Percentiles rank a stretch among this genome's conserved stretches.
phyloP scores from a whole-genome alignment of 2,329 filamentous ascomycete genomes.

The Fusarium incarnatum region DNA sequence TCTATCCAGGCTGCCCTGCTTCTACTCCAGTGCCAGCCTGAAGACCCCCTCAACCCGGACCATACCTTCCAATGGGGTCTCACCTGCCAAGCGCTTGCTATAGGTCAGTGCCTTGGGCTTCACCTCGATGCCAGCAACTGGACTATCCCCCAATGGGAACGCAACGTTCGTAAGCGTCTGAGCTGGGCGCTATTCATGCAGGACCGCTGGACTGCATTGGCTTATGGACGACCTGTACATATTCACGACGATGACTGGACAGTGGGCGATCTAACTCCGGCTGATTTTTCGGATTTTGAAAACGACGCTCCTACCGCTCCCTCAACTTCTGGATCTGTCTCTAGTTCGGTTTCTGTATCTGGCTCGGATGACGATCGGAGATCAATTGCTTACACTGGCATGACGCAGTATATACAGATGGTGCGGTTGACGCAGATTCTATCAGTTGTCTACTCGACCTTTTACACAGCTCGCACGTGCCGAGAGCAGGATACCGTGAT shows the following conservation, averaged over 20 bases:
- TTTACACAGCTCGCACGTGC: constrained; percentile 54
- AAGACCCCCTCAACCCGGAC: constrained; percentile 51
- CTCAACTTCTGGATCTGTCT: constrained; percentile 21
- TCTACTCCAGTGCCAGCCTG: constrained; percentile 47
- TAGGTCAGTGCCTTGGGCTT: constrained; percentile 65
- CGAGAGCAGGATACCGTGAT: constrained; percentile 48
- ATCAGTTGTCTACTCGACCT: constrained; percentile 57
- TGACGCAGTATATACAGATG: constrained; percentile 59
- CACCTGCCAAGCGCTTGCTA: constrained; percentile 60
- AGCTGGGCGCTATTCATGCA: constrained; percentile 72
- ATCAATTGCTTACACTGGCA: constrained; percentile 53
- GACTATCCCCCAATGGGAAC: constrained; percentile 69
- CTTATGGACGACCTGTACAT: constrained; percentile 47
- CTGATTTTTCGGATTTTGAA: constrained; percentile 51
- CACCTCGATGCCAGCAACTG: constrained; percentile 67
- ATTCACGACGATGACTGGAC: constrained; percentile 50
- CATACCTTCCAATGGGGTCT: constrained; percentile 52
- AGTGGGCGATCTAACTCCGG: constrained; percentile 43
- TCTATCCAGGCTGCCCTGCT: constrained; percentile 48
- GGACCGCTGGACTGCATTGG: constrained; percentile 63
- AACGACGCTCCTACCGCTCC: constrained; percentile 21
- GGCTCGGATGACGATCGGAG: constrained; percentile 46
- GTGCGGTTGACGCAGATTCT: constrained; percentile 60
- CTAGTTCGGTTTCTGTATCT: constrained; percentile 27
- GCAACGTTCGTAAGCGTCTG: constrained; percentile 65